phyloP scores from a whole-genome alignment of 768 basidiomycete genomes.

The Lentinula detonsa region DNA sequence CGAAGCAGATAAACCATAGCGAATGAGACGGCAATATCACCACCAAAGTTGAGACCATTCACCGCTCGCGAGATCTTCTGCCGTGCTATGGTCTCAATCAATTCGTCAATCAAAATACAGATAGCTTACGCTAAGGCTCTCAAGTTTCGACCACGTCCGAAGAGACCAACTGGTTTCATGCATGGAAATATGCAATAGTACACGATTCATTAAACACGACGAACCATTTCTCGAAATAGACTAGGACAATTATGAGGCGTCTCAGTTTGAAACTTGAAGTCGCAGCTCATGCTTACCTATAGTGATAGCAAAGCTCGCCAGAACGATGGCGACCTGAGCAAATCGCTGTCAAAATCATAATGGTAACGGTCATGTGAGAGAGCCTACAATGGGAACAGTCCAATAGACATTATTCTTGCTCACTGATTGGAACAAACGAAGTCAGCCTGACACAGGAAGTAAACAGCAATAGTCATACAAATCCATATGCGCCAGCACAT shows the following conservation, averaged over 20 bases:
- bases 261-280: neutral
- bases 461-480: neutral
- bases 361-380: no score
- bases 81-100: neutral
- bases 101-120: neutral
- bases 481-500: constrained; percentile 6
- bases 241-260: neutral
- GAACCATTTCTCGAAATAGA: neutral
- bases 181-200: neutral
- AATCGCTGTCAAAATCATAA: neutral
- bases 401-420: neutral
- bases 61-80: constrained; percentile 1
- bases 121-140: neutral
- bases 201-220: neutral
- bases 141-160: neutral
- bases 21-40: neutral
- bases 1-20: neutral
- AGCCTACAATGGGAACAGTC: neutral
- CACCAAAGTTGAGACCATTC: neutral
- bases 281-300: neutral
- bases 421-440: neutral
- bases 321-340: neutral
- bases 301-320: neutral
- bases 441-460: neutral
- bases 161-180: neutral